These are phyloP conservation scores for Boletellus sp. DNA, from an alignment of 768 basidiomycete species.

Conservation along the genomic window DNA sequence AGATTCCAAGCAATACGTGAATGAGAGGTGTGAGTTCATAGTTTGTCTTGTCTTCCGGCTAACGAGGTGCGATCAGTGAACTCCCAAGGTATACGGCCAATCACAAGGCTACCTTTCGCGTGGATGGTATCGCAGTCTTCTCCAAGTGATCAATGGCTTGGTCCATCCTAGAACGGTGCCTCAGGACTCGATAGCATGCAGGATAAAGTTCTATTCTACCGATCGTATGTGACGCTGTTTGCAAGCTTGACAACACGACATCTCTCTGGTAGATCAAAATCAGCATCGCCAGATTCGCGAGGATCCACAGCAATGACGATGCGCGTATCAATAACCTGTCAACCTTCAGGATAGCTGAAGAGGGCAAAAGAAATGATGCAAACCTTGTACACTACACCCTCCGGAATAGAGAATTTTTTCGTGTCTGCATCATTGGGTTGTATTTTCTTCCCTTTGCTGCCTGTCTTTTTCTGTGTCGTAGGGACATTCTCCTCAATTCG, in stretches of 20 bases:
- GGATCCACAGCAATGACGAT: conserved; percentile 78
- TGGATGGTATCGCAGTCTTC: conserved; percentile 33
- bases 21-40: conserved; percentile 50
- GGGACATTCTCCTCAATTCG: conserved; percentile 72
- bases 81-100: background rate
- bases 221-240: conserved; percentile 88
- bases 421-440: conserved; percentile 32
- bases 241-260: conserved; percentile 86
- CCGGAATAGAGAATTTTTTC: conserved; percentile 41
- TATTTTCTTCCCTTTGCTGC: conserved; percentile 46
- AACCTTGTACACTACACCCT: conserved; percentile 89
- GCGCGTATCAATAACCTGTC: conserved; percentile 72
- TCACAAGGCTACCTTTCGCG: conserved; percentile 18
- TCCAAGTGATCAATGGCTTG: conserved; percentile 70
- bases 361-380: background rate
- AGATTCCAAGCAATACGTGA: conserved; percentile 69
- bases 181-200: background rate
- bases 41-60: conserved; percentile 40
- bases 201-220: conserved; percentile 37
- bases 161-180: conserved; percentile 68
- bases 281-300: conserved; percentile 54
- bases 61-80: conserved; percentile 1
- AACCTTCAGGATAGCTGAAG: background rate
- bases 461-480: conserved; percentile 37
- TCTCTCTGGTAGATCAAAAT: conserved; percentile 79